A percentile compares a stretch with the other conserved stretches of the same genome.
Evolutionary conservation across 257 asterid genomes (phyloP).

Genomic region (Scutellaria galericulata): DNA sequence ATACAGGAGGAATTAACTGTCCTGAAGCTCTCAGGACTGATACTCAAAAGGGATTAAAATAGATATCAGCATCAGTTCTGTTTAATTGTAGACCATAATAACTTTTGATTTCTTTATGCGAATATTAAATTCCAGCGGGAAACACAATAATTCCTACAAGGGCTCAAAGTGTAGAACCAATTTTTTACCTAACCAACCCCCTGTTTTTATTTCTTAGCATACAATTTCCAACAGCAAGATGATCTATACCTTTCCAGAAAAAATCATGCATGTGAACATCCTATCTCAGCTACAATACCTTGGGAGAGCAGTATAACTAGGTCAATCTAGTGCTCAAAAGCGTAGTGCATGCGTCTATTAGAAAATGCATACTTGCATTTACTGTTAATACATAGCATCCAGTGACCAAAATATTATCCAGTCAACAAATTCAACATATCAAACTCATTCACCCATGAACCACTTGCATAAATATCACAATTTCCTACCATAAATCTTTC

Average conservation of each 20-base stretch:
- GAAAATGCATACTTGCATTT: neutral
- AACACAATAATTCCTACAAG: neutral
- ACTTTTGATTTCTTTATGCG: neutral
- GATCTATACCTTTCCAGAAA: neutral
- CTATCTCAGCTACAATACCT: conserved; percentile 11
- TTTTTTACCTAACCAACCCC: neutral
- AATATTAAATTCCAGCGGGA: neutral
- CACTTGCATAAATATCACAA: neutral
- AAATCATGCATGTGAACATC: neutral
- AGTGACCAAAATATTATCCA: neutral
- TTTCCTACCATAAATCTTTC: neutral
- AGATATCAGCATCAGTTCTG: too few relatives aligned
- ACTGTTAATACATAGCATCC: neutral
- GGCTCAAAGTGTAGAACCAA: neutral
- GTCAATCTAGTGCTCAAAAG: neutral
- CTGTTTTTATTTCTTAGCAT: neutral
- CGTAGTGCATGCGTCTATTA: neutral
- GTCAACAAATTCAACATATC: conserved; percentile 15
- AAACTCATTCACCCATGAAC: conserved; percentile 24
- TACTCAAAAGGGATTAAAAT: neutral
- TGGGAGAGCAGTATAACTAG: conserved; percentile 1
- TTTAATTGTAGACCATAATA: neutral
- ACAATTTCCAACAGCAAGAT: conserved; percentile 8
- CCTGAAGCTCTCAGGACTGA: conserved; percentile 5
- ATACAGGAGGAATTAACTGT: too few relatives aligned